Base-by-base conservation (phyloP, 257 asterid species). In the Solanum appendiculatum region DNA sequence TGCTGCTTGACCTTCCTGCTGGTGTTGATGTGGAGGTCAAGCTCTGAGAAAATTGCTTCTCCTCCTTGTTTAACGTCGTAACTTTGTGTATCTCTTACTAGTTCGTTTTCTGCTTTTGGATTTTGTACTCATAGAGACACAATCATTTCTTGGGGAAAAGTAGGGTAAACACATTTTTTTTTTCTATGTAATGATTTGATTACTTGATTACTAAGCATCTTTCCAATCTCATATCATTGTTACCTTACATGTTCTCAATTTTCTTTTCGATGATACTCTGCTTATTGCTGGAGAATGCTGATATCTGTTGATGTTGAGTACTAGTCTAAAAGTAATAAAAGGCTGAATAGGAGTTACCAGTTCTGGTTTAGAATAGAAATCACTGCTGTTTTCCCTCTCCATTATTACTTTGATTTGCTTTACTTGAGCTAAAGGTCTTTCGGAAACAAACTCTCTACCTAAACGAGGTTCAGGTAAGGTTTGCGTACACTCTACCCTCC, bases 1-100 rank as follows among this genome's bases (percentile, higher is more conserved):
- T 97, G 99, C 98, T 94, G 88, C 98, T 97, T 5, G 98, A 95
- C 91, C 91, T 97, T 92, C 99, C 98, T 69, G 98, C 98, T 46
- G 99, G 99, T 5, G 99, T 97, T 34, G 99, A 97, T 64, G 99
- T 96, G n/a, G 99, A 96, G 94, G 99, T 96, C 83, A 94, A 96
- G 95, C 98, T 96, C 64, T 96, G 92, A 95, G 77, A 44, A 70
- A 60, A 9, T 36, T 14, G 3, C 13, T 36, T 46, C 66, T 72
- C 44, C 39, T 25, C 15, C 18, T 37, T 6, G 11, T 56, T 34
- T 36, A 5, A 6, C 16, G 2, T 44, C 85, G 80, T 87, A 81
- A 39, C 80, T 31, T 51, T 84, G 39, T 25, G 39, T 63, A 34
- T 58, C 27, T 39, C 15, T 27, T 73, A 2, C 29, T 44, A 80